Evolutionary conservation across 2,329 filamentous ascomycete species (phyloP), one percentile per base, ranked within the genome.

Genomic region (Escovopsis sp.): DNA sequence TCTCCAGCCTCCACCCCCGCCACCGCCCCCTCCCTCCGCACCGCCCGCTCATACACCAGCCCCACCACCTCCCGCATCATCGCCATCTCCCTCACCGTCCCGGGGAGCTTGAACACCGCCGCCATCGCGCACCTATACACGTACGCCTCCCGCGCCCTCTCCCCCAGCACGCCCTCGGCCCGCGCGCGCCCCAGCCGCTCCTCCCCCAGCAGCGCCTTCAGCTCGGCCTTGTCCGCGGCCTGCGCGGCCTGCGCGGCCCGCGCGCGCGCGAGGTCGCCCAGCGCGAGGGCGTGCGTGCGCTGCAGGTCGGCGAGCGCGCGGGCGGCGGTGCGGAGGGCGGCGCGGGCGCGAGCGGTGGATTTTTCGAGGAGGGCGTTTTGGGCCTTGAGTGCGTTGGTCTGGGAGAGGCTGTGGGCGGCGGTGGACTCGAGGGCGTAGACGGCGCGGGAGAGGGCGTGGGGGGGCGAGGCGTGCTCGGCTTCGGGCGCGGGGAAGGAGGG

Each of bases 91-190:
- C 28, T 30, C 28, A 8, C 23, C 23, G 39, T 36, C 2, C 38
- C 33, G 0, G 36, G 23, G 23, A 33, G 4, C 11, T 45, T 47
- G 26, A 40, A 47, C 9, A 41, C 35, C 4, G 34, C 40, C 5
- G 33, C 18, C 1, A 30, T 8, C 19, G 45, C 43, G 12, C 45
- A 47, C 19, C 45, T 43, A 30, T 35, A 47, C 6, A 45, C 15
- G n/a, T 34, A 40, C 3, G 38, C 42, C 12, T 47, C 43, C 9
- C 26, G 12, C 1, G n/a, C 23, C 6, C 38, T 47, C 15, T 38
- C 40, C 23, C 42, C 43, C 2, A 45, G 15, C 23, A 3, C 23
- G 3, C 3, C 23, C 23, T 23, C 23, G 23, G 23, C 23, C 23
- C 23, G 23, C 28, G 33, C 34, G 6, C 35, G 23, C 9, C 11